Evolutionary conservation across 2,329 filamentous ascomycete genomes (phyloP), one percentile per base, ranked within the genome.

Genomic region (Ophiostoma tasmaniense): DNA sequence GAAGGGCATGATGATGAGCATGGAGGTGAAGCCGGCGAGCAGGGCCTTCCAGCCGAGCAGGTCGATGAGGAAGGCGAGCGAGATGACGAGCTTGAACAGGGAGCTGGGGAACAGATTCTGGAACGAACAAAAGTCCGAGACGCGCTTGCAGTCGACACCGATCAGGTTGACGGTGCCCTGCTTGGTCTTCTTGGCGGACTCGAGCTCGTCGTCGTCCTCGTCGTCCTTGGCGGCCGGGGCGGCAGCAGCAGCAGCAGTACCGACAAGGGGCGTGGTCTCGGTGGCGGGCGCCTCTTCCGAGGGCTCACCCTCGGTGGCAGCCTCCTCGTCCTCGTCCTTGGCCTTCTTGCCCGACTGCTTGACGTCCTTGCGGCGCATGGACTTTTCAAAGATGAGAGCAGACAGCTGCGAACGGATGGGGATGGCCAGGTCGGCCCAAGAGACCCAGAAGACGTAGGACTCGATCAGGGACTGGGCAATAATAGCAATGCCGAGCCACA

Each of bases 81-180:
- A 90, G 14, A 92, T 82, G 11, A 85, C 71, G 13, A 93, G 79
- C 75, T 89, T 90, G 72, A 87, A 83, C 6, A 86, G 70, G 52
- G 86, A 87, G 39, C 84, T 85, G 3, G 87, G 80, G 73, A 93
- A 87, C 67, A 88, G 80, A 75, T 87, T 87, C 73, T 90, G 88
- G 75, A 83, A 90, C 4, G 85, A 81, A n/a, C 82, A 81, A 74
- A 92, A 92, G 68, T 90, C 86, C 0, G 89, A 81, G 59, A 94
- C 82, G 52, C 90, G 85, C 71, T 87, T 86, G 8, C 86, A 81
- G 76, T 94, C 91, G 13, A 93, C 87, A n/a, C 89, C 90, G 64
- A 93, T 88, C 45, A 93, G 81, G 76, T 93, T 94, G 69, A 93
- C 88, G 3, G 89, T 90, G 68, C 85, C 88, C 77, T 94, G 91